phyloP scores from a whole-genome alignment of 176 grass and related monocot species.

The Puccinellia tenuiflora region DNA sequence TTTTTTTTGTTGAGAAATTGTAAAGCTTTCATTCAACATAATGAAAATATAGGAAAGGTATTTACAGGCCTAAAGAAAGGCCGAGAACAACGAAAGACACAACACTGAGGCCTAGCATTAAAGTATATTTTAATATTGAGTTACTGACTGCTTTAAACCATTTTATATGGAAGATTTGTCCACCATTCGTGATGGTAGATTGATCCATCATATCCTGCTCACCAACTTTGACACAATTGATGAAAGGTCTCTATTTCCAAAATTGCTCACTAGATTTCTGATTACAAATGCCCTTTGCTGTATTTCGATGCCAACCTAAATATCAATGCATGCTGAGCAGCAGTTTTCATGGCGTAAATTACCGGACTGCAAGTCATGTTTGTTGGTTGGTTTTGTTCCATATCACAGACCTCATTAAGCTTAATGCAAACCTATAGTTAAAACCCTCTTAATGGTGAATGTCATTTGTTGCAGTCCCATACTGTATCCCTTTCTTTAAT shows the following conservation, averaged over 20 bases:
- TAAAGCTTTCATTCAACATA: not conserved
- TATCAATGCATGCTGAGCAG: constrained; percentile 32
- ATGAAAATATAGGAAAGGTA: not conserved
- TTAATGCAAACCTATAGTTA: constrained; percentile 31
- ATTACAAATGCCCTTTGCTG: not conserved
- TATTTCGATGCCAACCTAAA: constrained; percentile 8
- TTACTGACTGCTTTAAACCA: not conserved
- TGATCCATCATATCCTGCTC: constrained; percentile 50
- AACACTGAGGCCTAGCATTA: not conserved
- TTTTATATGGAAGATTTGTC: constrained; percentile 47
- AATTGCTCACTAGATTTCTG: not conserved
- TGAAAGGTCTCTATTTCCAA: constrained; percentile 40
- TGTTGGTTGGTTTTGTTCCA: constrained; percentile 36
- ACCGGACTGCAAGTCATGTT: constrained; percentile 47
- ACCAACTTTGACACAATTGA: constrained; percentile 47
- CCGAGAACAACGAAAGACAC: not conserved
- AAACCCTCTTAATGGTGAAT: constrained; percentile 20
- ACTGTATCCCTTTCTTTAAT: not conserved
- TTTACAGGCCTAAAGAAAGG: not conserved
- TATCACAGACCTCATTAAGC: constrained; percentile 57
- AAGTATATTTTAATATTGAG: not conserved
- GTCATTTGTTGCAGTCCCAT: not conserved
- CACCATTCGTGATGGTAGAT: constrained; percentile 35
- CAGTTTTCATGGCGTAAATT: constrained; percentile 45
- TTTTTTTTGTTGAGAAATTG: not conserved